Percentiles rank a stretch among this genome's conserved stretches.
Evolutionary conservation across 169 alveolate genomes (phyloP).

Genomic region (Plasmodium chabaudi): DNA sequence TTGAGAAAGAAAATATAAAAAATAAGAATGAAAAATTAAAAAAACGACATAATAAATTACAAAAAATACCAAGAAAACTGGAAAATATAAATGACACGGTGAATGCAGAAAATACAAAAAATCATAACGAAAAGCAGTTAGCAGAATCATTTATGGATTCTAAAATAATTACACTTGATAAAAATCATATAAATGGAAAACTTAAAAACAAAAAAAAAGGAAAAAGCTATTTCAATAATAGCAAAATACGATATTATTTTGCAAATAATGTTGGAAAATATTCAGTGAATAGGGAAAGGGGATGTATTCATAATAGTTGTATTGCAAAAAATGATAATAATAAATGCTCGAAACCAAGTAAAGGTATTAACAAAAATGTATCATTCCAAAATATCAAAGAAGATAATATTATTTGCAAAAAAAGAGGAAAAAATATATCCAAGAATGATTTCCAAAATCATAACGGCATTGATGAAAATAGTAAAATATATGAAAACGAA

Average conservation of each 20-base stretch:
- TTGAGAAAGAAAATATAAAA: slow-evolving; percentile 47
- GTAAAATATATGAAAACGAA: neutral
- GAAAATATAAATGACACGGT: slow-evolving; percentile 8
- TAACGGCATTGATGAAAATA: neutral
- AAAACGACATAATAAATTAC: slow-evolving; percentile 18
- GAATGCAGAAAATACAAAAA: slow-evolving; percentile 14
- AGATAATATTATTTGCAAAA: neutral
- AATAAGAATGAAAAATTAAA: slow-evolving; percentile 43
- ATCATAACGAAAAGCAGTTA: slow-evolving; percentile 11
- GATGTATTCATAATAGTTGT: neutral
- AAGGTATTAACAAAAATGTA: slow-evolving; percentile 1
- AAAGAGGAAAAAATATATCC: slow-evolving; percentile 17
- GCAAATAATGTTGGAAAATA: neutral
- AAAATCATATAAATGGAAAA: slow-evolving; percentile 1
- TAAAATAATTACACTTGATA: slow-evolving; percentile 23
- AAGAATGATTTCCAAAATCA: neutral
- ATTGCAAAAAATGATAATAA: neutral
- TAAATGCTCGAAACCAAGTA: slow-evolving; percentile 3
- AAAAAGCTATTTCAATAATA: slow-evolving; percentile 1
- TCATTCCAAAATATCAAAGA: neutral
- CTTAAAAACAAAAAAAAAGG: neutral
- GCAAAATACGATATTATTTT: neutral
- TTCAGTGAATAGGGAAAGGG: neutral
- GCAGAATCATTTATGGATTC: slow-evolving; percentile 11
- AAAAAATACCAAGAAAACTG: neutral